Evolutionary conservation across 129 eudicot species (phyloP), one percentile per base, ranked within the genome.

Genomic region (Lactuca sativa): DNA sequence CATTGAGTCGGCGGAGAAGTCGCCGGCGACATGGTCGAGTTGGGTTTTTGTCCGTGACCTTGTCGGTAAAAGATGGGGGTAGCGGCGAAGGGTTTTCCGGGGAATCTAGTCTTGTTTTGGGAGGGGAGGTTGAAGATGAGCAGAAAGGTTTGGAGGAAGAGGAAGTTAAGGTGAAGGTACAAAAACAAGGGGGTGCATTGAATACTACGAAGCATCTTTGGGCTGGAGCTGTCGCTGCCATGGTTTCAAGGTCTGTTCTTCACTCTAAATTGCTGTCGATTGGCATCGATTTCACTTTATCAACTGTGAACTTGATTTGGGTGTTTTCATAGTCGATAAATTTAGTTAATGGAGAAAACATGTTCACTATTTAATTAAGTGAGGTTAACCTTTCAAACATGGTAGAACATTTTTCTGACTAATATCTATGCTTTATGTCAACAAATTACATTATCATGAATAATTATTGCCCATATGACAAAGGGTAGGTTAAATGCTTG

Each of bases 201-300:
- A 93, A 93, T 60, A 85, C 97, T 18, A 82, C 87, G 37, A 93
- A 83, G 56, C 99, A 93, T 87, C 96, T 93, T 18, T 93, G 97
- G 97, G 96, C 99, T 49, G 99, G 99, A 36, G 99, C 99, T 59
- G 85, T 95, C 9, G 90, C 99, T 66, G 99, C 99, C 56, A 86
- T 86, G 91, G 88, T 95, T 13, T 95, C 99, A 36, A 95, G 99
- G 99, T 95, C 30, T 13, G 18, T 51, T 58, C 31, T 57, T 12
- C 36, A 34, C 48, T 13, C 48, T 25, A 12, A 17, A 37, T 38
- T 52, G 56, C 4, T 48, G n/a, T 6, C 37, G 38, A 34, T 38
- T 38, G 25, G 11, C 21, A 36, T 65, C 38, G 21, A 67, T 16
- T 68, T 59, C 13, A 43, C 49, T 43, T 9, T 43, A 2, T 8